Evolutionary conservation across 768 basidiomycete species (phyloP), one percentile per base, ranked within the genome.

Genomic region (Suillus weaverae): DNA sequence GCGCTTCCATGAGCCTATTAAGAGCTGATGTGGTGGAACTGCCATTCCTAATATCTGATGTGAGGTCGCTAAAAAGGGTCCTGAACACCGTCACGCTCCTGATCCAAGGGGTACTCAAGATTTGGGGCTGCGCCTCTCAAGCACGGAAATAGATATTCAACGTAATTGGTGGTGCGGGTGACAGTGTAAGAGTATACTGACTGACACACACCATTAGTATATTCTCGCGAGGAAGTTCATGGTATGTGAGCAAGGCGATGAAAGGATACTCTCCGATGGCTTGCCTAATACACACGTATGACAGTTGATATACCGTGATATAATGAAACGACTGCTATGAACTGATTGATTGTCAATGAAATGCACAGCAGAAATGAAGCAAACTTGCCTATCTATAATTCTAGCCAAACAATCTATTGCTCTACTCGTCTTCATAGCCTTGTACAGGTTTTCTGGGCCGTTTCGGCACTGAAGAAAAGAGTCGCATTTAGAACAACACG

Each of bases 341-440:
- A 59, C 39, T 41, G 39, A 59, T 11, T 4, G 18, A 3, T 32
- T 5, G 20, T 62, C 54, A 59, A 22, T 14, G 18, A n/a, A 38
- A 61, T 8, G n/a, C 62, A 59, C 13, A 18, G 18, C 14, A 61
- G 16, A 5, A n/a, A 38, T 39, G 32, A 20, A 61, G 7, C 1
- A 33, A 30, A 30, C 26, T 13, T 53, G 68, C 70, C 62, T 61
- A 62, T 63, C 64, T 65, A 56, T 39, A 53, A 54, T 35, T 3
- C 41, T 39, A 41, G 39, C 43, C 59, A 39, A 33, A 41, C 16
- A 56, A 59, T 33, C 11, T 33, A 63, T 2, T 14, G 30, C 14
- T 62, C 60, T 74, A 77, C 70, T 85, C 81, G 60, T 92, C 93
- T 36, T 92, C 92, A 70, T 92, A 94, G 36, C 92, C 92, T 44